phyloP scores from a whole-genome alignment of 176 grass and related monocot species.

The Lolium rigidum region DNA sequence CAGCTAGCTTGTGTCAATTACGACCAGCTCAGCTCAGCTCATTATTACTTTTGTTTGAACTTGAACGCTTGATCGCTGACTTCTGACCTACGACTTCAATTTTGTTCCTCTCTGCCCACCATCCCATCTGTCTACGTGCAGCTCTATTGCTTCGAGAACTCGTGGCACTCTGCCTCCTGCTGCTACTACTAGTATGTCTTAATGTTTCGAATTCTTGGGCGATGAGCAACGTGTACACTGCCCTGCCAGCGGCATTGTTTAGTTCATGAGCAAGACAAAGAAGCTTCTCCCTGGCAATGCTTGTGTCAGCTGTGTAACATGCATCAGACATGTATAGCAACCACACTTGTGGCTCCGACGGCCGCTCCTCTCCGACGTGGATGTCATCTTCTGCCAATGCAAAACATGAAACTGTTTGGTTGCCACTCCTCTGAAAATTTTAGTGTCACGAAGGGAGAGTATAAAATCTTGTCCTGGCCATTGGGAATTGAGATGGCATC shows the following conservation, averaged over 20 bases:
- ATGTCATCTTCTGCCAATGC: not conserved
- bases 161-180: not conserved
- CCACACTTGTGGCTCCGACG: not conserved
- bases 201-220: not conserved
- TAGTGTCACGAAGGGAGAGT: no score
- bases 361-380: not conserved
- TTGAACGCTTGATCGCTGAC: constrained; percentile 31
- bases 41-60: constrained; percentile 1
- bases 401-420: no score
- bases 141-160: not conserved
- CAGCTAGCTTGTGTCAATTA: constrained; percentile 6
- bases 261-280: not conserved
- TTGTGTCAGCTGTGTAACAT: not conserved
- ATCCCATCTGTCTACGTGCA: not conserved
- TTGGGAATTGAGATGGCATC: not conserved
- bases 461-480: not conserved
- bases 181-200: no score
- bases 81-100: constrained; percentile 24
- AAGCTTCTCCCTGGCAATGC: not conserved
- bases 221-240: not conserved
- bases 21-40: constrained; percentile 1
- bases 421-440: not conserved
- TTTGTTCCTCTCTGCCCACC: constrained; percentile 32
- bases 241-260: not conserved
- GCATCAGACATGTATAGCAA: no score